These are phyloP conservation scores for Aspergillus avenaceus DNA, from an alignment of 495 filamentous ascomycete species.

Conservation along the genomic window DNA sequence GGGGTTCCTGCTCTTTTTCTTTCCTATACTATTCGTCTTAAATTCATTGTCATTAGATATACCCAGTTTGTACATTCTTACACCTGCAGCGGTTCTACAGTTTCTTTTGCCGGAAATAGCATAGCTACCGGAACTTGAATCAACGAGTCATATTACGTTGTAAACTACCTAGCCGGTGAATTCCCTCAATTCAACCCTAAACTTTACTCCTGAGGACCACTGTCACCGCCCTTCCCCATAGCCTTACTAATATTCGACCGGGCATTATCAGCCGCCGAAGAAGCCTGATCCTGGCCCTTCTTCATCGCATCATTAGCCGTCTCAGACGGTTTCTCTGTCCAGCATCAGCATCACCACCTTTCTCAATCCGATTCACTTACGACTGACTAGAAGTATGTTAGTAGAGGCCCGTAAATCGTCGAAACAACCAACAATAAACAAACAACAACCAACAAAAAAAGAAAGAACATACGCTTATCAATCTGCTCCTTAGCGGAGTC, in stretches of 20 bases:
- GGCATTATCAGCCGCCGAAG: neutral
- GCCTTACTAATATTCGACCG: neutral
- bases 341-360: neutral
- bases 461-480: neutral
- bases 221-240: neutral
- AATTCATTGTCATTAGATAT: conserved; percentile 3
- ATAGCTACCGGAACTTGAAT: neutral
- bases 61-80: neutral
- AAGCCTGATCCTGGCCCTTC: conserved; percentile 6
- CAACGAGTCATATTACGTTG: neutral
- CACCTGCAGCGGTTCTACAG: neutral
- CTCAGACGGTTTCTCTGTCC: neutral
- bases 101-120: too few species aligned
- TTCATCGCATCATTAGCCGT: neutral
- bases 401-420: neutral
- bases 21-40: neutral
- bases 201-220: too few species aligned
- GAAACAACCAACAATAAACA: neutral
- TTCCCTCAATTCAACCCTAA: neutral
- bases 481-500: conserved; percentile 5
- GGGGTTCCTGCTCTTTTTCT: neutral
- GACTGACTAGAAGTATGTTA: neutral
- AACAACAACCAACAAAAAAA: too few species aligned
- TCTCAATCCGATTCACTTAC: neutral
- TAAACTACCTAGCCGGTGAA: too few species aligned